Percentiles rank a stretch among this genome's conserved stretches.
Conservation (phyloP, 805 yeast species). For the Metschnikowia colocasiae region DNA sequence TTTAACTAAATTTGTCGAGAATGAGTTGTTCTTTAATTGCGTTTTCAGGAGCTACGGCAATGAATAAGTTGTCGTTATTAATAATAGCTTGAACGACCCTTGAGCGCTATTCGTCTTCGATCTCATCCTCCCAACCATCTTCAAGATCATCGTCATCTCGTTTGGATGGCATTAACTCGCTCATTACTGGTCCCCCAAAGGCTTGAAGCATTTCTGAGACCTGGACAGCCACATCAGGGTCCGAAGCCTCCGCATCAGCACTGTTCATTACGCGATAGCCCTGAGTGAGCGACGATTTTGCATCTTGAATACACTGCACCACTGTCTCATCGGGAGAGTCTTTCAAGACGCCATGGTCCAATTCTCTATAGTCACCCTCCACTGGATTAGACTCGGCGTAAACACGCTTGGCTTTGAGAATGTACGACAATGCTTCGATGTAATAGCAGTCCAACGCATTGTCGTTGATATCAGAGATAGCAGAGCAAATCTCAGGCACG, state of each 20-base stretch:
- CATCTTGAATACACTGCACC: slow-evolving; percentile 31
- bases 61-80: slow-evolving; percentile 13
- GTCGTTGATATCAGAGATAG: slow-evolving; percentile 77
- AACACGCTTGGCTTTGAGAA: slow-evolving; percentile 38
- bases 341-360: slow-evolving; percentile 22
- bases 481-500: slow-evolving; percentile 61
- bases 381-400: slow-evolving; percentile 26
- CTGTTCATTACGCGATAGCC: slow-evolving; percentile 41
- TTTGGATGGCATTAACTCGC: slow-evolving; percentile 37
- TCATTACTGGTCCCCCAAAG: slow-evolving; percentile 60
- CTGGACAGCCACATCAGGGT: slow-evolving; percentile 57
- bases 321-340: slow-evolving; percentile 28
- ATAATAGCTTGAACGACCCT: slow-evolving; percentile 13
- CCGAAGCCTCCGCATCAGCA: slow-evolving; percentile 43
- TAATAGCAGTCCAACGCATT: slow-evolving; percentile 78
- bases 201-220: slow-evolving; percentile 47
- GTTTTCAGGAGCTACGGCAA: not conserved
- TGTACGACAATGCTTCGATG: slow-evolving; percentile 73
- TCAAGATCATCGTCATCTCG: slow-evolving; percentile 21
- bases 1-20: slow-evolving; percentile 2
- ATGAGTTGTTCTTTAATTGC: slow-evolving; percentile 6
- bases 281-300: slow-evolving; percentile 42
- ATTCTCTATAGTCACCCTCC: slow-evolving; percentile 41
- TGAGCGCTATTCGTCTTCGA: slow-evolving; percentile 29
- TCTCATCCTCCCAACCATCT: slow-evolving; percentile 54